phyloP scores from a whole-genome alignment of 2,329 filamentous ascomycete genomes.

The Ophiostoma montium region DNA sequence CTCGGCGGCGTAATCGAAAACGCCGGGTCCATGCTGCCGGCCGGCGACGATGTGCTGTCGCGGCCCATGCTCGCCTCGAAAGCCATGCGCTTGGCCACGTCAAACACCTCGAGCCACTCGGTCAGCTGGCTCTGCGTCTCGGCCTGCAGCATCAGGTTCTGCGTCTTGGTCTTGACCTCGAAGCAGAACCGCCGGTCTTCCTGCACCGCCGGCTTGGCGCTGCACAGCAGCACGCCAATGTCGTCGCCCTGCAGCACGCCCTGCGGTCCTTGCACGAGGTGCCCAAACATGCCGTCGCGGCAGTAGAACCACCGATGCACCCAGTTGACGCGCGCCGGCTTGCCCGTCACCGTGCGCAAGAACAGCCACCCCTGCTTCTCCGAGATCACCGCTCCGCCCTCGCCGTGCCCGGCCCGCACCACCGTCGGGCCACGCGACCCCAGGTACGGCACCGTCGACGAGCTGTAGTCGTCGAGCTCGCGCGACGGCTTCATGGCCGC shows the following conservation, averaged over 20 bases:
- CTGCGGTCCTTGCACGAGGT: conserved; percentile 69
- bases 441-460: conserved; percentile 79
- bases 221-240: conserved; percentile 88
- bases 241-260: conserved; percentile 93
- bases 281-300: conserved; percentile 90
- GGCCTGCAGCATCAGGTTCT: conserved; percentile 75
- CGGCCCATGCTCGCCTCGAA: conserved; percentile 56
- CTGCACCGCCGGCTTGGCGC: conserved; percentile 75
- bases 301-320: conserved; percentile 89
- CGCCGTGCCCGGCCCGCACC: conserved; percentile 37
- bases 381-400: conserved; percentile 34
- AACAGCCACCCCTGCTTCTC: conserved; percentile 97
- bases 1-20: conserved; percentile 86
- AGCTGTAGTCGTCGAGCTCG: conserved; percentile 83
- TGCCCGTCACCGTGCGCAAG: conserved; percentile 65
- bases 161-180: conserved; percentile 95
- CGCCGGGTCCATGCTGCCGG: conserved; percentile 50
- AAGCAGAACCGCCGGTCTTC: conserved; percentile 96
- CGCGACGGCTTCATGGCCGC: conserved; percentile 63
- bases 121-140: conserved; percentile 87
- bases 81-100: conserved; percentile 84
- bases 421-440: conserved; percentile 50
- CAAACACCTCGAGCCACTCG: conserved; percentile 88
- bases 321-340: conserved; percentile 84
- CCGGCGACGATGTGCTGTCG: conserved; percentile 24